Conservation (phyloP, 2,329 filamentous ascomycete species). For the Dactylella cylindrospora region DNA sequence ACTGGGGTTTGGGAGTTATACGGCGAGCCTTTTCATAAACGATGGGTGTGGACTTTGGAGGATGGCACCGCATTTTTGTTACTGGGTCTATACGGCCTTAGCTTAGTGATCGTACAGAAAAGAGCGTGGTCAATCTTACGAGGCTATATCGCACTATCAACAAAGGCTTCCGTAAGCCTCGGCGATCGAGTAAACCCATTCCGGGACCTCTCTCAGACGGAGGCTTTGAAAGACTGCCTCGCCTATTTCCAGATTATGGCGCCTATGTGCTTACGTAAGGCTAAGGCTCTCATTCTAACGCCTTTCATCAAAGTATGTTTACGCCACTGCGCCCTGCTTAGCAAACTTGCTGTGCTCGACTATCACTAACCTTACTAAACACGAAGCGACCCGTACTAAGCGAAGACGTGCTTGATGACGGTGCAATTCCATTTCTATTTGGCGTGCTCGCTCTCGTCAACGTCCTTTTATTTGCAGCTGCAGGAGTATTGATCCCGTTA, state of each 20-base stretch:
- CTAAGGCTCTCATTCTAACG: background rate
- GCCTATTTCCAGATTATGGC: background rate
- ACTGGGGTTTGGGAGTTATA: slow-evolving; percentile 6
- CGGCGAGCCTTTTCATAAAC: slow-evolving; percentile 10
- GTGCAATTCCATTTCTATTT: slow-evolving; percentile 7
- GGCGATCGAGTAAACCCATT: background rate
- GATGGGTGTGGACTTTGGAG: slow-evolving; percentile 5
- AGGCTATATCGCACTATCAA: background rate
- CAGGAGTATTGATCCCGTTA: background rate
- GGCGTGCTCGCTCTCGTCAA: background rate
- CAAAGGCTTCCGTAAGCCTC: background rate
- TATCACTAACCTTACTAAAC: too few species aligned
- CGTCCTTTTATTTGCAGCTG: background rate
- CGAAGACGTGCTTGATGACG: background rate
- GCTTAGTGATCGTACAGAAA: slow-evolving; percentile 2
- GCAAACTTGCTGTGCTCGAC: too few species aligned
- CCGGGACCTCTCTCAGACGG: background rate
- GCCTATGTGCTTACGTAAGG: background rate
- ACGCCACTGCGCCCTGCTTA: too few species aligned
- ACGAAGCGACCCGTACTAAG: background rate
- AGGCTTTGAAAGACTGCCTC: background rate
- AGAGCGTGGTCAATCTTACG: slow-evolving; percentile 13
- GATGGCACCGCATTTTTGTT: slow-evolving; percentile 8
- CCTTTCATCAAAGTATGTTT: background rate
- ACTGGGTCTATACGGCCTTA: slow-evolving; percentile 3